Evolutionary conservation across 2,329 filamentous ascomycete species (phyloP).

Genomic region (Mycosphaerella sp.): DNA sequence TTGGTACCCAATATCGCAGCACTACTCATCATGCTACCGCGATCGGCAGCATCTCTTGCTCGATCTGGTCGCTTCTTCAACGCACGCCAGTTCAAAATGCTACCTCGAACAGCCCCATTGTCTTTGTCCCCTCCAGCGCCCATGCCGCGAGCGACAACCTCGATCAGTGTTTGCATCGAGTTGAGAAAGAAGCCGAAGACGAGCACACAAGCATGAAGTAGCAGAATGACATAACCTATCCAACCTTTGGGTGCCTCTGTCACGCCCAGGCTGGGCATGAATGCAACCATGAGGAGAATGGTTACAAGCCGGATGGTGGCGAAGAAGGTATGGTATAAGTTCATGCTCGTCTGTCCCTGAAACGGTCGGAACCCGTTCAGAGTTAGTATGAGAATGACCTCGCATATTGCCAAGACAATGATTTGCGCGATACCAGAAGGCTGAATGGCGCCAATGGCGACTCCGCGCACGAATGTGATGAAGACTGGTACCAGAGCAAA

Average conservation of each 20-base stretch:
- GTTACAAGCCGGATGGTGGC: constrained; percentile 69
- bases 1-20: constrained; percentile 61
- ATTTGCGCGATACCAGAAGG: constrained; percentile 89
- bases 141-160: constrained; percentile 74
- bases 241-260: constrained; percentile 77
- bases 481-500: constrained; percentile 85
- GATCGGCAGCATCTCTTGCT: constrained; percentile 49
- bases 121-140: constrained; percentile 69
- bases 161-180: constrained; percentile 80
- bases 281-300: constrained; percentile 52
- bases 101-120: constrained; percentile 56
- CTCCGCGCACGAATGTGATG: constrained; percentile 75
- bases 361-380: constrained; percentile 87
- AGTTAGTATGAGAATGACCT: constrained; percentile 82
- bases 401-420: constrained; percentile 85
- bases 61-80: constrained; percentile 31
- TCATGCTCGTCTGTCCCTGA: constrained; percentile 90
- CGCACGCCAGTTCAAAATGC: constrained; percentile 62
- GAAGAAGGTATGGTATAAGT: constrained; percentile 86
- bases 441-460: constrained; percentile 89
- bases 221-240: constrained; percentile 87
- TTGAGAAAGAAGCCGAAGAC: constrained; percentile 92
- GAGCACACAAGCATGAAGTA: constrained; percentile 77
- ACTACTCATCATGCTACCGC: constrained; percentile 76
- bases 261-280: constrained; percentile 75